Conservation (phyloP, 2,329 filamentous ascomycete species). For the Chrysosporium queenslandicum region DNA sequence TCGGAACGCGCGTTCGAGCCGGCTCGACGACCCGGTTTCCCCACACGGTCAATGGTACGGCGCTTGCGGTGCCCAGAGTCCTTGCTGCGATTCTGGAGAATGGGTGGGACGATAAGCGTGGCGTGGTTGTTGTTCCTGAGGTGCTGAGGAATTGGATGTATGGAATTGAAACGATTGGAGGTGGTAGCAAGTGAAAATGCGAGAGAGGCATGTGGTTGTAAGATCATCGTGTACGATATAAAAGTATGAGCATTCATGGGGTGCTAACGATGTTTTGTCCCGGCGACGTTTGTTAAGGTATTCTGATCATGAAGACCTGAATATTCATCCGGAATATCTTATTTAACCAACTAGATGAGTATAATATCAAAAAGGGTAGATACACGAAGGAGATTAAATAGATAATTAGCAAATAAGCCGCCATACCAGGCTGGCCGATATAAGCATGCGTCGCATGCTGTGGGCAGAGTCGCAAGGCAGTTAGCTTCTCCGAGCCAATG, state of each 20-base stretch:
- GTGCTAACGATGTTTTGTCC: conserved; percentile 4
- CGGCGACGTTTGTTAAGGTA: neutral
- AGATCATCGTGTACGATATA: conserved; percentile 4
- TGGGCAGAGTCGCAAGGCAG: neutral
- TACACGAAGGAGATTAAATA: conserved; percentile 4
- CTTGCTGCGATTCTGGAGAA: conserved; percentile 83
- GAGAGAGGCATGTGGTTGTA: neutral
- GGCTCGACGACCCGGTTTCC: conserved; percentile 51
- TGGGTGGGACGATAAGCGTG: conserved; percentile 65
- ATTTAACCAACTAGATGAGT: neutral
- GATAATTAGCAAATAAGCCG: neutral
- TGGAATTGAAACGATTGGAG: conserved; percentile 55
- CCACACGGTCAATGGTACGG: conserved; percentile 89
- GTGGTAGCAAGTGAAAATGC: neutral
- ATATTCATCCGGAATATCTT: neutral
- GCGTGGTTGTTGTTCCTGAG: conserved; percentile 64
- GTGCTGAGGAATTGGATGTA: conserved; percentile 79
- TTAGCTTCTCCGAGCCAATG: neutral
- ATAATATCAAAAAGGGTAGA: neutral
- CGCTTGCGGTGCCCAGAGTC: conserved; percentile 79
- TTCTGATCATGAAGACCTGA: neutral
- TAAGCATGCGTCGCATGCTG: neutral
- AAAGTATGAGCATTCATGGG: neutral
- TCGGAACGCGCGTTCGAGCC: conserved; percentile 59
- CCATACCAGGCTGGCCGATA: neutral